phyloP scores from a whole-genome alignment of 495 filamentous ascomycete species.

The Cenococcum geophilum region DNA sequence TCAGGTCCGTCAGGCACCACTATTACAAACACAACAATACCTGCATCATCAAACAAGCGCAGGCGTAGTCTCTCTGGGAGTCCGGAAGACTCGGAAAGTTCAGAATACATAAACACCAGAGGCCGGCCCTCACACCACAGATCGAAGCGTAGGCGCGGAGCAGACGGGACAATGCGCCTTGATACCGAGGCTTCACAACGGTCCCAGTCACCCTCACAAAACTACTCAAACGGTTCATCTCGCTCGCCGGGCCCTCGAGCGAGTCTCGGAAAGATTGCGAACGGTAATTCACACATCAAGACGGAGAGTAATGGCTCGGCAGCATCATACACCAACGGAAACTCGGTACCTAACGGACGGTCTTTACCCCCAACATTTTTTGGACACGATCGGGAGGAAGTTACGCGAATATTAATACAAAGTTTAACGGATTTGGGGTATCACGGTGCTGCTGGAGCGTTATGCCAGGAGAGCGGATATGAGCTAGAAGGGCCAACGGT shows the following conservation, averaged over 20 bases:
- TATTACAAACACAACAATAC: constrained; percentile 26
- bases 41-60: constrained; percentile 34
- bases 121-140: constrained; percentile 43
- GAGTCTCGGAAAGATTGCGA: constrained; percentile 38
- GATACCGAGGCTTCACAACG: constrained; percentile 45
- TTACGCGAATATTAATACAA: constrained; percentile 89
- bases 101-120: constrained; percentile 28
- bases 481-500: constrained; percentile 81
- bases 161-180: constrained; percentile 54
- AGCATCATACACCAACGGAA: constrained; percentile 44
- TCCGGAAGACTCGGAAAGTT: constrained; percentile 22
- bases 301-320: constrained; percentile 30
- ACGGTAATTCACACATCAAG: constrained; percentile 45
- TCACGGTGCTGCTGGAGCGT: constrained; percentile 59
- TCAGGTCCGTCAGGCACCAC: constrained; percentile 18
- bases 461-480: constrained; percentile 79
- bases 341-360: constrained; percentile 36
- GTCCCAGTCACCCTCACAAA: constrained; percentile 40
- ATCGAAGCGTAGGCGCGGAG: constrained; percentile 57
- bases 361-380: constrained; percentile 48
- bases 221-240: constrained; percentile 36
- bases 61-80: constrained; percentile 30
- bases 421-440: constrained; percentile 85
- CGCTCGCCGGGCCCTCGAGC: constrained; percentile 25
- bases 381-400: constrained; percentile 88